These are phyloP conservation scores for Pseudozyma sp. DNA, from an alignment of 1,284 basidiomycete species.

Conservation along the genomic window DNA sequence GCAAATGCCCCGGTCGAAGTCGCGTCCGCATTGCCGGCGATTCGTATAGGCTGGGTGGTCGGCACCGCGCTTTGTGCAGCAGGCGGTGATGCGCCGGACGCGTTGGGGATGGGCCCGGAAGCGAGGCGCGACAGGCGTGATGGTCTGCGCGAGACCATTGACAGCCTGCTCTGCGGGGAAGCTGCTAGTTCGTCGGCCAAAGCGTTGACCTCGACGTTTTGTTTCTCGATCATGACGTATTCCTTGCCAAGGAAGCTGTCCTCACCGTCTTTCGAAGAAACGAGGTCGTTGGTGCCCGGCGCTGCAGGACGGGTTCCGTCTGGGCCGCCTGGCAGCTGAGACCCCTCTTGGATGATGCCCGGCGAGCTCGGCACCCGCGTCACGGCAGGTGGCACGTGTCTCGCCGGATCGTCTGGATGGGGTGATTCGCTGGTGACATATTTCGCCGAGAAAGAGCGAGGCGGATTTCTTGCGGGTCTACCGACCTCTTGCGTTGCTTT, in stretches of 20 bases:
- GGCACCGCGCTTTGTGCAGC: constrained; percentile 10
- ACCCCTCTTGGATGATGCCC: constrained; percentile 23
- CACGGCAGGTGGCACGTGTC: constrained; percentile 13
- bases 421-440: constrained; percentile 48
- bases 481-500: constrained; percentile 4
- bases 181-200: constrained; percentile 71
- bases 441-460: constrained; percentile 43
- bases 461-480: constrained; percentile 18
- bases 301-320: constrained; percentile 5
- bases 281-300: not conserved
- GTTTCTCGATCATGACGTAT: constrained; percentile 74
- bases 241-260: constrained; percentile 69
- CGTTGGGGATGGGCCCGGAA: constrained; percentile 17
- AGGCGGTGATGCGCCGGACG: constrained; percentile 27
- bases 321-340: constrained; percentile 10
- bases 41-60: constrained; percentile 24
- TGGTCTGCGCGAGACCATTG: constrained; percentile 40
- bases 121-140: constrained; percentile 50
- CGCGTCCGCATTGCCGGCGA: constrained; percentile 16
- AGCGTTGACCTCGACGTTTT: constrained; percentile 73
- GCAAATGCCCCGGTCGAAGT: constrained; percentile 52
- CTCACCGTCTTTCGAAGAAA: constrained; percentile 26
- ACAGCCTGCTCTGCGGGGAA: constrained; percentile 35
- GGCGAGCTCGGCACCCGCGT: constrained; percentile 33
- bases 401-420: constrained; percentile 17